phyloP scores from a whole-genome alignment of 169 alveolate genomes.

The Plasmodium vivax region DNA sequence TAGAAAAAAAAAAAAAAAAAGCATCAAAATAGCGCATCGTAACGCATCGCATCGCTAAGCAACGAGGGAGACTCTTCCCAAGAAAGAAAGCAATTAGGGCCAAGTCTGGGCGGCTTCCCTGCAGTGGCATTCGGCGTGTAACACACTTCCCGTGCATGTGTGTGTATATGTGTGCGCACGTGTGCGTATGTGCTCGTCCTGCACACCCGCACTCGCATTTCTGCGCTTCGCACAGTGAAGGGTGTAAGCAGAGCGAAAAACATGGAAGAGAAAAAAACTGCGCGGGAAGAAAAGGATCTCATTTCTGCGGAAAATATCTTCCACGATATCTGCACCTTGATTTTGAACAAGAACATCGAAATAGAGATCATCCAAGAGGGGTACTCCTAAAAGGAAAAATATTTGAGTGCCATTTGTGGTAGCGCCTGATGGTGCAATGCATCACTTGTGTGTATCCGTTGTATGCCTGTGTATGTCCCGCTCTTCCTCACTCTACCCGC shows the following conservation, averaged over 20 bases:
- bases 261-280: constrained; percentile 9
- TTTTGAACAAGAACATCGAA: constrained; percentile 31
- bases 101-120: neutral
- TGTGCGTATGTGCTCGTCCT: neutral
- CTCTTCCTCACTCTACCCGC: neutral
- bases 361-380: constrained; percentile 69
- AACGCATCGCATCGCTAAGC: neutral
- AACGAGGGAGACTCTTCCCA: neutral
- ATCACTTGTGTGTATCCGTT: neutral
- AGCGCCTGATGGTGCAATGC: neutral
- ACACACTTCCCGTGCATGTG: neutral
- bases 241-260: constrained; percentile 9
- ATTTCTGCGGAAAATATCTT: constrained; percentile 33
- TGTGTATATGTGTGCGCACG: neutral
- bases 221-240: neutral
- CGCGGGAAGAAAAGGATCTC: constrained; percentile 9
- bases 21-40: neutral
- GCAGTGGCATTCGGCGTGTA: neutral
- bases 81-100: neutral
- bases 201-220: neutral
- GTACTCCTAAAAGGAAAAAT: constrained; percentile 11
- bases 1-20: neutral
- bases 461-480: neutral
- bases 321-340: constrained; percentile 31
- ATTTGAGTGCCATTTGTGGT: neutral